Evolutionary conservation across 768 basidiomycete species (phyloP).

Genomic region (Trametes cingulata): DNA sequence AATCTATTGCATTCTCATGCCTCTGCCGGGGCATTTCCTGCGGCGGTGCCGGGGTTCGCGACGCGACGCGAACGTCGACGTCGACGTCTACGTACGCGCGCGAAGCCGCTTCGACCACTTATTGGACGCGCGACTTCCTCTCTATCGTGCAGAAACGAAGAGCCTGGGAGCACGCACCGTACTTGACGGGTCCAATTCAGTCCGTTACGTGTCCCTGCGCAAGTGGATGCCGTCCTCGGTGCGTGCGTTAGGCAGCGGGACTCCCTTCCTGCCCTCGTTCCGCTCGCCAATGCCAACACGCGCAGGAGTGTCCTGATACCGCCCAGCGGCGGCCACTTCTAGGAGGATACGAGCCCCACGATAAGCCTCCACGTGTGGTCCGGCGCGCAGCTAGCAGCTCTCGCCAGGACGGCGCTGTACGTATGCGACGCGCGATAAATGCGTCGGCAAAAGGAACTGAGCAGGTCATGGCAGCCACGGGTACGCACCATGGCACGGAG

Average conservation of each 20-base stretch:
- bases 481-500: slow-evolving; percentile 8
- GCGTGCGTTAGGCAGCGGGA: background rate
- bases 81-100: background rate
- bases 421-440: slow-evolving; percentile 5
- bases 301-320: background rate
- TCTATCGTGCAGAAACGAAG: background rate
- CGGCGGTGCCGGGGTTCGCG: background rate
- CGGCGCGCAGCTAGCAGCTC: background rate
- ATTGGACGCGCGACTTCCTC: slow-evolving; percentile 5
- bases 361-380: slow-evolving; percentile 18
- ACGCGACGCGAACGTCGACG: background rate
- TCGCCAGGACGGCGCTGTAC: slow-evolving; percentile 2
- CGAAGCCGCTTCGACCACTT: background rate
- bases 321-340: slow-evolving; percentile 1
- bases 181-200: background rate
- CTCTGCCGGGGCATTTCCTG: background rate
- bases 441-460: background rate
- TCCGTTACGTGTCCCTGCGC: slow-evolving; percentile 9
- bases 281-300: background rate
- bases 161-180: background rate
- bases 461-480: background rate
- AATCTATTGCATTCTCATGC: background rate
- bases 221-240: background rate
- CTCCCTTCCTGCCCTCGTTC: slow-evolving; percentile 4
- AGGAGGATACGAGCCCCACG: slow-evolving; percentile 11